phyloP scores from a whole-genome alignment of 2,329 filamentous ascomycete species.

The Colletotrichum sp. region DNA sequence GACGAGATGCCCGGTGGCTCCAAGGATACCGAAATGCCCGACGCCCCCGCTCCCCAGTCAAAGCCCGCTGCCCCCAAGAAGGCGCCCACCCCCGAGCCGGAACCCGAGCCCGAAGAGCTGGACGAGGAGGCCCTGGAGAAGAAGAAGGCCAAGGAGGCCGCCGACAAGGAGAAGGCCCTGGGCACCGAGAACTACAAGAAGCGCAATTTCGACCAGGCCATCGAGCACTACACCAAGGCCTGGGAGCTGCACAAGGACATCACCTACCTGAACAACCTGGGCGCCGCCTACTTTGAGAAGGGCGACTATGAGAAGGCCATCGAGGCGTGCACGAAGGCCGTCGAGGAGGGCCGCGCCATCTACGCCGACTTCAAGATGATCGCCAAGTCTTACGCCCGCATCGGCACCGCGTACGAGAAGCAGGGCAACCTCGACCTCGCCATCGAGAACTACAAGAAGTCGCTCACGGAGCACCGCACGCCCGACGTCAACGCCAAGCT shows the following conservation, averaged over 20 bases:
- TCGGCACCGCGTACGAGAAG: conserved; percentile 94
- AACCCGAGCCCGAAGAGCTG: conserved; percentile 70
- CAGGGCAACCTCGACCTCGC: conserved; percentile 79
- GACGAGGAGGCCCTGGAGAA: conserved; percentile 86
- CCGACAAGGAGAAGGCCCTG: conserved; percentile 91
- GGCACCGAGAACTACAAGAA: conserved; percentile 99
- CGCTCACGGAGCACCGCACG: conserved; percentile 94
- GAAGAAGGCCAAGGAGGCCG: conserved; percentile 89
- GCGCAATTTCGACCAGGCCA: conserved; percentile 92
- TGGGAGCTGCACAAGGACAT: conserved; percentile 97
- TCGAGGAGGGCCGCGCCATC: conserved; percentile 87
- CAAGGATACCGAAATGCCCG: conserved; percentile 81
- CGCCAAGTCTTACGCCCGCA: conserved; percentile 96
- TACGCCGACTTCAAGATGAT: conserved; percentile 98
- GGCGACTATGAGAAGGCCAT: conserved; percentile 90
- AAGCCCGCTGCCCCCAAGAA: conserved; percentile 58
- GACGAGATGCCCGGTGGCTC: conserved; percentile 36
- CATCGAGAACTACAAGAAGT: conserved; percentile 89
- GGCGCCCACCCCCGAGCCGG: conserved; percentile 59
- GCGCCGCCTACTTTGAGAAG: conserved; percentile 94
- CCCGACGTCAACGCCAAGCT: conserved; percentile 94
- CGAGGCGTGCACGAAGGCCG: conserved; percentile 84
- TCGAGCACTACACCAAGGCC: conserved; percentile 91
- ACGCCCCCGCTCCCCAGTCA: conserved; percentile 53
- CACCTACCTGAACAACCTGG: conserved; percentile 95